Base-by-base conservation (phyloP, 23 red algal genomes). In the Chondrus crispus region DNA sequence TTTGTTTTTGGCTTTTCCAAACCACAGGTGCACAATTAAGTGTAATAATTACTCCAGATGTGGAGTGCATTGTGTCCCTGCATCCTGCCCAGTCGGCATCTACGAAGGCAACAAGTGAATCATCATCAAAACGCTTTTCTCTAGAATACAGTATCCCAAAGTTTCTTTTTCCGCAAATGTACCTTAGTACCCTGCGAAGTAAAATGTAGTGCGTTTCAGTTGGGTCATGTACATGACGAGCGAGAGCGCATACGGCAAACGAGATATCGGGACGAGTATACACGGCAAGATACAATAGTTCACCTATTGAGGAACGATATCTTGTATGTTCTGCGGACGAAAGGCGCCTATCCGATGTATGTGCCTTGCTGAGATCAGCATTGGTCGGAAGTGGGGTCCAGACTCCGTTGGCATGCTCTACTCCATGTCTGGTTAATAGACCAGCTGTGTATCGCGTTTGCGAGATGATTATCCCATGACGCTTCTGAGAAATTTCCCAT, bases 191-290 rank as follows among this genome's bases (percentile, higher is more conserved):
- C 22, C 79, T 36, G 18, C 53, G 44, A 3, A 55, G 50, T 7
- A 84, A 41, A 39, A 4, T 5, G 8, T n/a, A 30, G 22, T 84
- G 79, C 37, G 50, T 10, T 38, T 62, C 51, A 22, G 3, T 51
- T 9, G 57, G 51, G 5, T 60, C 53, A 6, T 62, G 51, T 4
- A 84, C 22, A 43, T 64, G 50, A 13, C 53, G n/a, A 3, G 51
- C 46, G 33, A 84, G 48, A 22, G 79, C 79, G 53, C 42, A 84
- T 14, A 84, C 51, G 20, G 79, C 42, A 43, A 60, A 84, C n/a
- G 79, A 84, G 4, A 84, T 41, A 43, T 84, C 79, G 3, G 48
- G 51, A 12, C 79, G 48, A 62, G 79, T 84, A 5, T 37, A 84
- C 11, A 84, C 36, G 30, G 79, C 50, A 4, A 84, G 9, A 49